Percentiles rank a stretch among this genome's conserved stretches.
phyloP scores from a whole-genome alignment of 2,329 filamentous ascomycete species.

The Pseudogymnoascus sp. region DNA sequence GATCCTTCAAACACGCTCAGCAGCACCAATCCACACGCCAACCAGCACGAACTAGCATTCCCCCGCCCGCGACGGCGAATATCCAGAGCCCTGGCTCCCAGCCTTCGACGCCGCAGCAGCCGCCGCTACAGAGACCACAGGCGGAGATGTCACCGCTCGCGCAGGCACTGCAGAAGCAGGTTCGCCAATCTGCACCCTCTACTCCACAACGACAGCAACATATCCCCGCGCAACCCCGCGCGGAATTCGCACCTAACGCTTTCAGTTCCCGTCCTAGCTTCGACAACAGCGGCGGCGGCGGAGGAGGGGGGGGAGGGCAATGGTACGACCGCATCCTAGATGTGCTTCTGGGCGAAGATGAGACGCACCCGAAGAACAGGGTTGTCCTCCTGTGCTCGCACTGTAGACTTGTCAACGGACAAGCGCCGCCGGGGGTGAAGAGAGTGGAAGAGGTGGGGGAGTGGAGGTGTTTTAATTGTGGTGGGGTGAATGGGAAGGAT shows the following conservation, averaged over 20 bases:
- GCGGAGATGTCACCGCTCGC: neutral
- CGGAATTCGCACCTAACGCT: conserved; percentile 68
- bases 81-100: conserved; percentile 38
- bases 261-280: conserved; percentile 36
- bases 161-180: conserved; percentile 19
- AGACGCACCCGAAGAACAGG: conserved; percentile 84
- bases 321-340: conserved; percentile 97
- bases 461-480: conserved; percentile 87
- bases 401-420: conserved; percentile 88
- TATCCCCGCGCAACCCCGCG: conserved; percentile 20
- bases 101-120: conserved; percentile 16
- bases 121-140: neutral
- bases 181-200: conserved; percentile 21
- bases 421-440: conserved; percentile 80
- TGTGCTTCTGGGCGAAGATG: conserved; percentile 86
- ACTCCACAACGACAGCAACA: conserved; percentile 14
- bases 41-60: conserved; percentile 41
- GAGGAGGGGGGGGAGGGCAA: conserved; percentile 36
- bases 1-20: neutral
- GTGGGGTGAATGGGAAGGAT: conserved; percentile 71
- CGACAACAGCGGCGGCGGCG: conserved; percentile 21
- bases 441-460: conserved; percentile 69
- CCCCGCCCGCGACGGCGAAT: conserved; percentile 53
- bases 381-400: conserved; percentile 75
- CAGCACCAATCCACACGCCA: conserved; percentile 10